Evolutionary conservation across 805 yeast genomes (phyloP).

Genomic region (Gaillardinia entomophila): DNA sequence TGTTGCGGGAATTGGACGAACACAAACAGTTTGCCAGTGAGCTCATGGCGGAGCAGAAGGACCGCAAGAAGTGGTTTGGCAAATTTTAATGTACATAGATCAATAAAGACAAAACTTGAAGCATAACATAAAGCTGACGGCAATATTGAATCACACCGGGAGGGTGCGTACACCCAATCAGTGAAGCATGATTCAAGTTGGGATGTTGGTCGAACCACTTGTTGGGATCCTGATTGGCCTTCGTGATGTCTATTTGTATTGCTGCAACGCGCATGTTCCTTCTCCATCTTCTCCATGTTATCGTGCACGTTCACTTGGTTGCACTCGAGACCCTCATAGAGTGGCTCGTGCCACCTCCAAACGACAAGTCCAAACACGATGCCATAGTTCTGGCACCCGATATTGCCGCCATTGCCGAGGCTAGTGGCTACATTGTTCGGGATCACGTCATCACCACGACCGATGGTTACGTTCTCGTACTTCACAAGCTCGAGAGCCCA

Average conservation of each 20-base stretch:
- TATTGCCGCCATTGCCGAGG: conserved; percentile 17
- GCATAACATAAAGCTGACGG: conserved; percentile 1
- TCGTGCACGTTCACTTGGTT: no score
- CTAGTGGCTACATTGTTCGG: conserved; percentile 17
- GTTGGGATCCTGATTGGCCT: neutral
- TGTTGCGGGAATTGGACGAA: conserved; percentile 28
- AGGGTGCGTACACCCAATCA: conserved; percentile 1
- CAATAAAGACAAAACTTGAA: neutral
- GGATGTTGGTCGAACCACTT: neutral
- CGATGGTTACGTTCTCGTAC: conserved; percentile 22
- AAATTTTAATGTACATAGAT: conserved; percentile 4
- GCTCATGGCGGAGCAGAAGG: conserved; percentile 8
- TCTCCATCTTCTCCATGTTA: no score
- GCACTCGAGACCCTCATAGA: no score
- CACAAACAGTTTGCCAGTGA: conserved; percentile 17
- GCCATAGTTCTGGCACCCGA: conserved; percentile 9
- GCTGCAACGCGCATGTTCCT: neutral
- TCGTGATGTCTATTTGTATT: conserved; percentile 10
- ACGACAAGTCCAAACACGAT: no score
- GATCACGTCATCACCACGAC: conserved; percentile 26
- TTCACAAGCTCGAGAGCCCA: conserved; percentile 18
- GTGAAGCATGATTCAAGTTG: neutral
- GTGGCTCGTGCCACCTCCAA: no score
- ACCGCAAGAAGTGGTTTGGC: conserved; percentile 19
- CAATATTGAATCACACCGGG: neutral